Evolutionary conservation across 495 filamentous ascomycete species (phyloP).

Genomic region (Beverwykella pulmonaria): DNA sequence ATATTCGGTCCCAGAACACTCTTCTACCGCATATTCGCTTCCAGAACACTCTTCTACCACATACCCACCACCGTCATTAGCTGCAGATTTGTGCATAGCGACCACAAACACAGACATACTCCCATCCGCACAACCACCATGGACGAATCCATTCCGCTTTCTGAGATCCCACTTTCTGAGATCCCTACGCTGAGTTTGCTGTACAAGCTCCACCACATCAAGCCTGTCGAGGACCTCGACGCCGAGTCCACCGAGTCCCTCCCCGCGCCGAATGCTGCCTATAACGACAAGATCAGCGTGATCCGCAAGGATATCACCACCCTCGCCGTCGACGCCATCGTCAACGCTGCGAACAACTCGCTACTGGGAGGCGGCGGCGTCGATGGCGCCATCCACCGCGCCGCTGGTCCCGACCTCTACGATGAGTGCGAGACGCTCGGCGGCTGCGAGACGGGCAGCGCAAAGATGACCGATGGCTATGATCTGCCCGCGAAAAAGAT

Average conservation of each 20-base stretch:
- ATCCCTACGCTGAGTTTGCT: slow-evolving; percentile 69
- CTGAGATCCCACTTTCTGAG: slow-evolving; percentile 50
- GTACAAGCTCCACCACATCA: slow-evolving; percentile 54
- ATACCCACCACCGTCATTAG: too few species aligned
- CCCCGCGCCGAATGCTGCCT: slow-evolving; percentile 30
- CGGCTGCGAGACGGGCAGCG: slow-evolving; percentile 76
- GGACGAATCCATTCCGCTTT: too few species aligned
- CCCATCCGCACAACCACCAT: too few species aligned
- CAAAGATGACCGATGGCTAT: slow-evolving; percentile 83
- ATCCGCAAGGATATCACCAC: slow-evolving; percentile 82
- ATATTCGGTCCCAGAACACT: too few species aligned
- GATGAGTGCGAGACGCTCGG: slow-evolving; percentile 67
- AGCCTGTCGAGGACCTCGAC: slow-evolving; percentile 25
- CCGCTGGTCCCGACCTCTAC: slow-evolving; percentile 71
- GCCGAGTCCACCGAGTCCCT: slow-evolving; percentile 12
- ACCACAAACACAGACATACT: too few species aligned
- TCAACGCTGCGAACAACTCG: slow-evolving; percentile 85
- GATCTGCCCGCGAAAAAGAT: slow-evolving; percentile 72
- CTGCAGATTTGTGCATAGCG: too few species aligned
- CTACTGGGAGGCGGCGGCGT: slow-evolving; percentile 87
- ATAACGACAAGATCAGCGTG: slow-evolving; percentile 74
- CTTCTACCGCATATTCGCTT: too few species aligned
- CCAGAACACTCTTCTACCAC: too few species aligned
- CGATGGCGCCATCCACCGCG: slow-evolving; percentile 70
- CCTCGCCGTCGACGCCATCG: slow-evolving; percentile 78